Conservation (phyloP, 176 grass and related monocot species). For the Poa annua region DNA sequence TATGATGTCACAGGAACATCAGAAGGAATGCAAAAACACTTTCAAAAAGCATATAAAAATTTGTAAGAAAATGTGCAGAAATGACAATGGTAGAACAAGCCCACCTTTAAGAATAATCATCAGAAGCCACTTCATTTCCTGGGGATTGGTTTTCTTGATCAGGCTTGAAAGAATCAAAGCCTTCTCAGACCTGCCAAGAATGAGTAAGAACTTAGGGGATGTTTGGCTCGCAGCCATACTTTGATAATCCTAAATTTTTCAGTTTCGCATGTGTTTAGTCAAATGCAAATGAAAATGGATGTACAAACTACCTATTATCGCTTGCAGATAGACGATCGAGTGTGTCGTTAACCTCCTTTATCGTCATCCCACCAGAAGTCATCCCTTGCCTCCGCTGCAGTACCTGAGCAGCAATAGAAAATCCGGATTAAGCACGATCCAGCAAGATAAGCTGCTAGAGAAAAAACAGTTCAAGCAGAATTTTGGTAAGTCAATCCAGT, state of each 20-base stretch:
- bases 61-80: slow-evolving; percentile 24
- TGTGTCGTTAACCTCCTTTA: slow-evolving; percentile 87
- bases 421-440: neutral
- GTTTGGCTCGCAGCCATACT: too few species aligned
- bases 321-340: slow-evolving; percentile 77
- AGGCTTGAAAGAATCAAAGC: slow-evolving; percentile 70
- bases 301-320: slow-evolving; percentile 71
- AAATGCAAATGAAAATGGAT: slow-evolving; percentile 34
- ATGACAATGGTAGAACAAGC: slow-evolving; percentile 16
- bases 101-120: slow-evolving; percentile 98
- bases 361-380: slow-evolving; percentile 76
- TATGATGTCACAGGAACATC: slow-evolving; percentile 33
- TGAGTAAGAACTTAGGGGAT: slow-evolving; percentile 11
- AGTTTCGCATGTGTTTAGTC: too few species aligned
- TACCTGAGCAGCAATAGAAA: slow-evolving; percentile 54
- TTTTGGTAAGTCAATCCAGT: slow-evolving; percentile 6
- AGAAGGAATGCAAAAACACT: slow-evolving; percentile 25
- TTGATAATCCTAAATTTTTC: too few species aligned
- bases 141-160: slow-evolving; percentile 93
- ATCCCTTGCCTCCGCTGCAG: slow-evolving; percentile 87
- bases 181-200: slow-evolving; percentile 72
- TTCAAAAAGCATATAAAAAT: neutral
- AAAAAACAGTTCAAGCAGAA: neutral
- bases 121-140: slow-evolving; percentile 97
- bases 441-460: neutral